Conservation (phyloP, 768 basidiomycete species). For the Tricholomella constricta region DNA sequence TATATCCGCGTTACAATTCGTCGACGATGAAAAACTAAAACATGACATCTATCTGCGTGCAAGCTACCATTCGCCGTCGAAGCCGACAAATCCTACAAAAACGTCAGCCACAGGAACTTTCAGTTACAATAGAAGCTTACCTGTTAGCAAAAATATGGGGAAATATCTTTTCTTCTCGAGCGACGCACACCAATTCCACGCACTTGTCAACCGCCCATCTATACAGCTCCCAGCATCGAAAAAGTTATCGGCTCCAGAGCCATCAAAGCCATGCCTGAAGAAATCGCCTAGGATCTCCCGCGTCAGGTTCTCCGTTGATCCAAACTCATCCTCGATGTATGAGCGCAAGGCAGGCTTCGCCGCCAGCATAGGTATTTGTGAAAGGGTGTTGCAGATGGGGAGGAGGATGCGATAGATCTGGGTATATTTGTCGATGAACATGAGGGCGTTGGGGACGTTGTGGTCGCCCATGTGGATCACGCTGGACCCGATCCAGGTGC, state of each 20-base stretch:
- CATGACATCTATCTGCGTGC: neutral
- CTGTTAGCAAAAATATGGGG: slow-evolving; percentile 73
- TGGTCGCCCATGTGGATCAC: slow-evolving; percentile 92
- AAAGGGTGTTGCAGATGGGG: slow-evolving; percentile 81
- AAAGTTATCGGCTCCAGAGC: slow-evolving; percentile 90
- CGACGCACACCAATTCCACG: slow-evolving; percentile 90
- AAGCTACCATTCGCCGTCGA: slow-evolving; percentile 83
- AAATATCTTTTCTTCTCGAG: slow-evolving; percentile 88
- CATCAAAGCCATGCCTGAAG: slow-evolving; percentile 87
- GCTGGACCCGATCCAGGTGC: slow-evolving; percentile 82
- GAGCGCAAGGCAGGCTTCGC: slow-evolving; percentile 70
- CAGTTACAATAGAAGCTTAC: slow-evolving; percentile 40
- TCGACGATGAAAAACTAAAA: neutral
- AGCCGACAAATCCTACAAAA: slow-evolving; percentile 71
- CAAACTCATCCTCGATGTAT: slow-evolving; percentile 84
- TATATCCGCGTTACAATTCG: neutral
- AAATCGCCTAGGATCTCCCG: slow-evolving; percentile 81
- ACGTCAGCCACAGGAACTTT: slow-evolving; percentile 2
- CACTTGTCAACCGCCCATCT: slow-evolving; percentile 84
- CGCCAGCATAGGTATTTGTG: slow-evolving; percentile 66
- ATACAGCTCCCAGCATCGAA: slow-evolving; percentile 87
- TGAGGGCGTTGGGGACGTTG: slow-evolving; percentile 80
- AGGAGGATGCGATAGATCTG: slow-evolving; percentile 90
- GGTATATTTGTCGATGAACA: slow-evolving; percentile 93
- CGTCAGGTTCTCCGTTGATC: slow-evolving; percentile 66